Evolutionary conservation across 352 stramenopile genomes (phyloP).

Genomic region (Phytophthora constricta): DNA sequence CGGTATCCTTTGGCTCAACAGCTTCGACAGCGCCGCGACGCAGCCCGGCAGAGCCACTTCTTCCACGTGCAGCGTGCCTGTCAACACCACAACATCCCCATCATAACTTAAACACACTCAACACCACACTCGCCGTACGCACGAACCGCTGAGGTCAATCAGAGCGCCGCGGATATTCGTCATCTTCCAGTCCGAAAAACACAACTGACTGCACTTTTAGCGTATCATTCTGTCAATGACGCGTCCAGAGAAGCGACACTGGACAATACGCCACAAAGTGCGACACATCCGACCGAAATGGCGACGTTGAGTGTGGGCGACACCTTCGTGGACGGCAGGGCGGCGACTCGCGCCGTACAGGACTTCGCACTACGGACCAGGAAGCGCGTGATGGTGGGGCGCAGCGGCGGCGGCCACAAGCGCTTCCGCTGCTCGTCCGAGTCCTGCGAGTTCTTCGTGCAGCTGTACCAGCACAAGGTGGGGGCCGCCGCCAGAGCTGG

Average conservation of each 20-base stretch:
- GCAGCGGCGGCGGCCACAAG: slow-evolving; percentile 3
- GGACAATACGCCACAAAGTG: too few relatives aligned
- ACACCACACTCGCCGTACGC: neutral
- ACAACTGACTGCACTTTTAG: neutral
- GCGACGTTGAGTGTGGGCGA: neutral
- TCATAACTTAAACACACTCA: neutral
- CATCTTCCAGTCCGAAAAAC: slow-evolving; percentile 12
- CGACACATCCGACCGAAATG: too few relatives aligned
- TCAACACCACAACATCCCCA: neutral
- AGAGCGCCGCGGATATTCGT: slow-evolving; percentile 48
- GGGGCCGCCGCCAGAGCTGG: neutral
- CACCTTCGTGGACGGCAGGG: neutral
- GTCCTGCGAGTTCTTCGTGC: neutral
- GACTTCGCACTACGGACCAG: neutral
- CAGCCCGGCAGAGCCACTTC: slow-evolving; percentile 50
- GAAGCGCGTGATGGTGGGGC: neutral
- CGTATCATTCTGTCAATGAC: neutral
- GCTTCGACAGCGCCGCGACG: slow-evolving; percentile 41
- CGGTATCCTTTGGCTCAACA: slow-evolving; percentile 41
- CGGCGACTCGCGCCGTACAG: neutral
- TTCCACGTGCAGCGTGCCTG: slow-evolving; percentile 64
- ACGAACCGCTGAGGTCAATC: slow-evolving; percentile 63
- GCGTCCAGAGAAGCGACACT: neutral
- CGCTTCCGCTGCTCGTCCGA: neutral
- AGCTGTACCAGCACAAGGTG: neutral